A percentile compares a stretch with the other conserved stretches of the same genome.
Conservation (phyloP, 116 monocot genomes). For the Trichopus zeylanicus region DNA sequence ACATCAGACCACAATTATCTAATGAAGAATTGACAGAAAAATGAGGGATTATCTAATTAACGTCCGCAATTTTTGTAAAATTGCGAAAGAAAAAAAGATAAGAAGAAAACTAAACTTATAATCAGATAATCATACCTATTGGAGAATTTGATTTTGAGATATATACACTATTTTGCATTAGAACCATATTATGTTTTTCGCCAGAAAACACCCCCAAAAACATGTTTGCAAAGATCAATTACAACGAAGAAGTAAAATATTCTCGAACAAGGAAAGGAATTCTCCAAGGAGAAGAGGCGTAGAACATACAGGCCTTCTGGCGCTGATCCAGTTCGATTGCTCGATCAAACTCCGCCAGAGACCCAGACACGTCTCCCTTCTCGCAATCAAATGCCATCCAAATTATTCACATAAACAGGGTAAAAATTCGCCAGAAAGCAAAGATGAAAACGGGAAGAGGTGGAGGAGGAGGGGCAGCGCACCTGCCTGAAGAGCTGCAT, state of each 20-base stretch:
- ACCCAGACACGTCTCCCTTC: slow-evolving; percentile 81
- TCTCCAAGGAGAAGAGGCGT: not conserved
- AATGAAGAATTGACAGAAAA: too few relatives aligned
- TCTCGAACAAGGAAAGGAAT: not conserved
- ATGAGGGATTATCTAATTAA: too few relatives aligned
- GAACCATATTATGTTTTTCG: too few relatives aligned
- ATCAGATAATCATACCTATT: too few relatives aligned
- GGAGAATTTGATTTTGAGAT: too few relatives aligned
- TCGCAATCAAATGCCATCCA: not conserved
- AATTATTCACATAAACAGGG: not conserved
- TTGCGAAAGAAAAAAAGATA: too few relatives aligned
- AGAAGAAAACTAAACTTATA: too few relatives aligned
- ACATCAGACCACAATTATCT: not conserved
- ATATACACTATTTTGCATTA: too few relatives aligned
- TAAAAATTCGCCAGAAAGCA: not conserved
- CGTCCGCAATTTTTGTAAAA: too few relatives aligned
- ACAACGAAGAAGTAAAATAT: too few relatives aligned
- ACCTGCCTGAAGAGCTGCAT: slow-evolving; percentile 88
- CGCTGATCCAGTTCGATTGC: slow-evolving; percentile 82
- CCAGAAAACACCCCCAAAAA: too few relatives aligned
- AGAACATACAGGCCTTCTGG: slow-evolving; percentile 69
- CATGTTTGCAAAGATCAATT: too few relatives aligned
- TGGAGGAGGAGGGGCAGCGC: not conserved
- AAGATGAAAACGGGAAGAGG: not conserved
- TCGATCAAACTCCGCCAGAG: slow-evolving; percentile 71